Conservation (phyloP, 495 filamentous ascomycete species). For the Geopyxis carbonaria region DNA sequence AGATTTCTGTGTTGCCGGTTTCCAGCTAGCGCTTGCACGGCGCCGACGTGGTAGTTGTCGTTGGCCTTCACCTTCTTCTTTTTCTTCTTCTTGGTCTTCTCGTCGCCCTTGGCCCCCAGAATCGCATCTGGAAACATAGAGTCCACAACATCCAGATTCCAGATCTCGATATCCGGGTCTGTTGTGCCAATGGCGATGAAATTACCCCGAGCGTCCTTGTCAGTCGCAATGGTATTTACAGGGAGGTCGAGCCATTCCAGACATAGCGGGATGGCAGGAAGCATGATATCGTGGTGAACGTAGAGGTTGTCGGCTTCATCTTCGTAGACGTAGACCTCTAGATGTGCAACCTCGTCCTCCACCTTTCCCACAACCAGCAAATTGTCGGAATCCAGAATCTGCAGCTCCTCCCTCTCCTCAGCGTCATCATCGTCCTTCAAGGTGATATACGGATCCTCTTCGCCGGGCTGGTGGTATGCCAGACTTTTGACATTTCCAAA, state of each 20-base stretch:
- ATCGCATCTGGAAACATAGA: slow-evolving; percentile 97
- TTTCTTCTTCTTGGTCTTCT: slow-evolving; percentile 54
- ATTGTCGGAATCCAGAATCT: slow-evolving; percentile 85
- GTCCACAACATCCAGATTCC: slow-evolving; percentile 90
- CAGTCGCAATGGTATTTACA: slow-evolving; percentile 44
- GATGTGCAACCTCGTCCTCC: slow-evolving; percentile 89
- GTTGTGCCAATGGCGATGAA: slow-evolving; percentile 92
- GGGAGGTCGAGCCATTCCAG: slow-evolving; percentile 88
- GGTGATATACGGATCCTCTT: slow-evolving; percentile 91
- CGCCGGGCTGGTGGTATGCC: slow-evolving; percentile 81
- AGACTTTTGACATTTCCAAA: slow-evolving; percentile 88
- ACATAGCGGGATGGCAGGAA: slow-evolving; percentile 87
- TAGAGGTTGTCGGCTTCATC: slow-evolving; percentile 77
- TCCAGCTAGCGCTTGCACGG: slow-evolving; percentile 72
- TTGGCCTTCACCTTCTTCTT: slow-evolving; percentile 72
- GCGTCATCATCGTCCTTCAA: slow-evolving; percentile 49
- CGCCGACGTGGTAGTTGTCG: slow-evolving; percentile 84
- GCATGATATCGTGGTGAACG: slow-evolving; percentile 98
- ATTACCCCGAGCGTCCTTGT: slow-evolving; percentile 45
- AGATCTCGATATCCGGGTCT: slow-evolving; percentile 96
- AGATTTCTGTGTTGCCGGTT: slow-evolving; percentile 88
- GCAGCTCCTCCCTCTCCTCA: slow-evolving; percentile 84
- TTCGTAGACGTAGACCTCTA: slow-evolving; percentile 96
- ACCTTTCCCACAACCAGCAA: slow-evolving; percentile 78
- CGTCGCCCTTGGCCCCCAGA: slow-evolving; percentile 62